A percentile compares a stretch with the other conserved stretches of the same genome.
Evolutionary conservation across 495 filamentous ascomycete species (phyloP).

Genomic region (Viridothelium virens): DNA sequence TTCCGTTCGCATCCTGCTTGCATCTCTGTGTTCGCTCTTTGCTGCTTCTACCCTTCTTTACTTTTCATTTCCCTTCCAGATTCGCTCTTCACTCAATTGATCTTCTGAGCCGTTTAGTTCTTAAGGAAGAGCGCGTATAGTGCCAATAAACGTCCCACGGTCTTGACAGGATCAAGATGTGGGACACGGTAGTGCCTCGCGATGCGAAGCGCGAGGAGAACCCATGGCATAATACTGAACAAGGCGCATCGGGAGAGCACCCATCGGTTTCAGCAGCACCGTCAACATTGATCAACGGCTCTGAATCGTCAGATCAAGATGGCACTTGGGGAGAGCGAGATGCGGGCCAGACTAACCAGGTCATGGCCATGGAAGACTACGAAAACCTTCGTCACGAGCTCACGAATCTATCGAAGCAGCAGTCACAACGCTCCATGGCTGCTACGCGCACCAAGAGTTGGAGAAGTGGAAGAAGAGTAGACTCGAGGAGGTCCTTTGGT

Average conservation of each 20-base stretch:
- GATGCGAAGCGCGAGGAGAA: conserved; percentile 3
- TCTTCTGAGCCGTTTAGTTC: too few relatives aligned
- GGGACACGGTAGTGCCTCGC: background rate
- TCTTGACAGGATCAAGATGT: background rate
- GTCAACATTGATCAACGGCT: background rate
- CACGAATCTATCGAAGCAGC: conserved; percentile 38
- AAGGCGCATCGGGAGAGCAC: background rate
- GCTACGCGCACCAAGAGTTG: conserved; percentile 15
- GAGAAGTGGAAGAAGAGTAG: conserved; percentile 18
- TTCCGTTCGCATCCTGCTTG: too few relatives aligned
- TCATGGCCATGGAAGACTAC: conserved; percentile 61
- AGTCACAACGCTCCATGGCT: conserved; percentile 9
- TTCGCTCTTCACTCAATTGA: too few relatives aligned
- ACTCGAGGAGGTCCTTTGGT: conserved; percentile 18
- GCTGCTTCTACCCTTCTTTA: too few relatives aligned
- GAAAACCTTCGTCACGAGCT: conserved; percentile 61
- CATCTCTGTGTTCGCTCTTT: too few relatives aligned
- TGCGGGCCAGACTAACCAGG: conserved; percentile 53
- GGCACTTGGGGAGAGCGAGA: conserved; percentile 74
- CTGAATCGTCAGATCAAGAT: conserved; percentile 25
- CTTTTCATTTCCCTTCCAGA: too few relatives aligned
- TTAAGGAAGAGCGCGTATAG: background rate
- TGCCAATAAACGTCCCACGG: background rate
- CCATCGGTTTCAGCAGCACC: conserved; percentile 20
- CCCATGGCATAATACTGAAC: conserved; percentile 7